Evolutionary conservation across 306 rosid genomes (phyloP), one percentile per base, ranked within the genome.

Genomic region (Lagenaria siceraria): DNA sequence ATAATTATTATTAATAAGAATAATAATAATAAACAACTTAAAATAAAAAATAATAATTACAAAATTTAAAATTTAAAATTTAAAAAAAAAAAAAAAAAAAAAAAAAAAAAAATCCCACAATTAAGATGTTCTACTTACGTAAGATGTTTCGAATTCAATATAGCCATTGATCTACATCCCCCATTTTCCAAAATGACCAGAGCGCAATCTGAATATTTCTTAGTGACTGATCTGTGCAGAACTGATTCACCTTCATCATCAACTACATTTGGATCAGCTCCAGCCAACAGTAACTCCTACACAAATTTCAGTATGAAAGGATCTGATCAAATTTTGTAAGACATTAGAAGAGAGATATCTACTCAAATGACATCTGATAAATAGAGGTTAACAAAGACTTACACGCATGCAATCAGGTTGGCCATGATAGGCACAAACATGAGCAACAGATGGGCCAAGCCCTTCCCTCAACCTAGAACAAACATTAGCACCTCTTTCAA

Each of bases 401-500:
- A 95, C 99, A 66, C 85, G 93, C 99, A 95, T 95, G 84, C 99
- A 95, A 89, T 95, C 97, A 38, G 99, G 99, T 80, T 95, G 99
- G 42, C 99, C 99, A 78, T 95, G 99, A 81, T 89, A 90, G 58
- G 99, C 99, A 87, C 99, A 95, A 49, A 92, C 96, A 48, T 95
- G 97, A 78, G 97, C 97, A 80, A 92, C 91, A n/a, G 97, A 92
- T 24, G 97, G 97, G 81, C 99, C 99, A 43, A 85, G 40, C 75
- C 97, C 99, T 74, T 95, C 97, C 83, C 97, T 90, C 86, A 92
- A 87, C 76, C 92, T 83, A 60, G 97, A 90, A 82, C 82, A 84
- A 81, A 92, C 99, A 84, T 89, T 87, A 77, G 99, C 97, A 77
- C 94, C 96, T 85, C 93, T 86, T 63, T 76, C 78, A 79, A 95